Percentiles rank a stretch among this genome's conserved stretches.
phyloP scores from a whole-genome alignment of 2,329 filamentous ascomycete genomes.

The Diaporthe velutina region DNA sequence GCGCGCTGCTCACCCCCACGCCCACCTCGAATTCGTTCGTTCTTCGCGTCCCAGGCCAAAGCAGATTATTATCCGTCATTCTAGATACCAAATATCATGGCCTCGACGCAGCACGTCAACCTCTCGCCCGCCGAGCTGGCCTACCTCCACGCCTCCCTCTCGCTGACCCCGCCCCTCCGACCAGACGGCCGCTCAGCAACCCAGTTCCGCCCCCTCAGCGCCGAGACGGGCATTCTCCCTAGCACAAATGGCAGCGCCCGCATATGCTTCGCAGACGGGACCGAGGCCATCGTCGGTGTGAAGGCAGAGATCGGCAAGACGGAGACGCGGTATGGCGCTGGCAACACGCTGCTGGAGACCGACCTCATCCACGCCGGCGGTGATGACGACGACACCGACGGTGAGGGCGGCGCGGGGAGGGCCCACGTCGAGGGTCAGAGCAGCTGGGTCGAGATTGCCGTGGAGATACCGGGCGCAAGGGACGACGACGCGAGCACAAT shows the following conservation, averaged over 20 bases:
- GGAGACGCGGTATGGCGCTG: slow-evolving; percentile 46
- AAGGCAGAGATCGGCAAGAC: slow-evolving; percentile 95
- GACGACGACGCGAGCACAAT: slow-evolving; percentile 93
- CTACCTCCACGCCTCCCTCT: slow-evolving; percentile 91
- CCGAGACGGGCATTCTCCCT: slow-evolving; percentile 91
- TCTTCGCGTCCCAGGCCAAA: not conserved
- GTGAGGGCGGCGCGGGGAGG: slow-evolving; percentile 49
- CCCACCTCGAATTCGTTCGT: not conserved
- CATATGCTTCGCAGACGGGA: slow-evolving; percentile 94
- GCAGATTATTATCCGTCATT: not conserved
- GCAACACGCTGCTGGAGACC: slow-evolving; percentile 42
- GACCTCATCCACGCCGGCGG: slow-evolving; percentile 44
- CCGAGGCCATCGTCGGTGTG: slow-evolving; percentile 94
- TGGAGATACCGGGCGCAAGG: slow-evolving; percentile 90
- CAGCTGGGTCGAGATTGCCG: slow-evolving; percentile 89
- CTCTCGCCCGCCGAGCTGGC: slow-evolving; percentile 96
- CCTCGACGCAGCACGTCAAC: slow-evolving; percentile 76
- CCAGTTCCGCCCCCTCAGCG: slow-evolving; percentile 91
- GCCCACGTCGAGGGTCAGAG: slow-evolving; percentile 56
- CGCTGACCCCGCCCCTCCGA: slow-evolving; percentile 84
- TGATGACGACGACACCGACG: slow-evolving; percentile 54
- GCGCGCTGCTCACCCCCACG: not conserved
- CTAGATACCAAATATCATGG: slow-evolving; percentile 58
- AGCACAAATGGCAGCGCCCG: slow-evolving; percentile 92
- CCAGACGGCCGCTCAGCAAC: slow-evolving; percentile 86